A percentile compares a stretch with the other conserved stretches of the same genome.
Conservation (phyloP, 2,329 filamentous ascomycete genomes). For the Calycina herbarum region DNA sequence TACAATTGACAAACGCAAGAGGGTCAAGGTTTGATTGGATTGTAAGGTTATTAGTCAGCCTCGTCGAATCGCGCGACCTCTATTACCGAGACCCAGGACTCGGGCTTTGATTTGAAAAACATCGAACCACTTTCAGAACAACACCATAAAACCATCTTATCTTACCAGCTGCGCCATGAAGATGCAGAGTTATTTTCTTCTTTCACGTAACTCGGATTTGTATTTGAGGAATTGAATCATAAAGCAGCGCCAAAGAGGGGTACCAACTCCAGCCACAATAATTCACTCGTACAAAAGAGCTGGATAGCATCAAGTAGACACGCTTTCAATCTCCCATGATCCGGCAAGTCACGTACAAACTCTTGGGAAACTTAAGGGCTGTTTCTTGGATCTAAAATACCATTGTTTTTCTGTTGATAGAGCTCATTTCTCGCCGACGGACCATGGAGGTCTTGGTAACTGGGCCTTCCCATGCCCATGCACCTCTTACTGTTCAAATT, state of each 20-base stretch:
- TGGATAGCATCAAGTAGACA: no score
- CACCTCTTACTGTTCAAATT: no score
- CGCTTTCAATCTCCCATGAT: no score
- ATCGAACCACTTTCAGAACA: background rate
- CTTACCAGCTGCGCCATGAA: background rate
- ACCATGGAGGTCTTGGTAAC: no score
- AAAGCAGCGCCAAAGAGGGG: background rate
- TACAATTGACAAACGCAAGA: background rate
- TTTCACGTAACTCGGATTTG: background rate
- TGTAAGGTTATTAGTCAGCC: background rate
- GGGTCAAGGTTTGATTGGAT: background rate
- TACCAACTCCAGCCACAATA: no score
- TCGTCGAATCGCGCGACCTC: background rate
- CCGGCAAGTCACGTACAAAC: no score
- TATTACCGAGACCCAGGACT: constrained; percentile 1
- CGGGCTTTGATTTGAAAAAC: background rate
- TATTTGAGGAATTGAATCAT: background rate
- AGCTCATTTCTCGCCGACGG: no score
- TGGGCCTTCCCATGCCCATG: no score
- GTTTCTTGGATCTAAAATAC: no score
- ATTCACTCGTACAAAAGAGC: no score
- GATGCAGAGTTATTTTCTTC: background rate
- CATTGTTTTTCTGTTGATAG: no score
- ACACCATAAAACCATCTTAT: background rate
- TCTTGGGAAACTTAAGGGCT: no score